phyloP scores from a whole-genome alignment of 2,329 filamentous ascomycete species.

The Gnomoniopsis smithogilvyi region DNA sequence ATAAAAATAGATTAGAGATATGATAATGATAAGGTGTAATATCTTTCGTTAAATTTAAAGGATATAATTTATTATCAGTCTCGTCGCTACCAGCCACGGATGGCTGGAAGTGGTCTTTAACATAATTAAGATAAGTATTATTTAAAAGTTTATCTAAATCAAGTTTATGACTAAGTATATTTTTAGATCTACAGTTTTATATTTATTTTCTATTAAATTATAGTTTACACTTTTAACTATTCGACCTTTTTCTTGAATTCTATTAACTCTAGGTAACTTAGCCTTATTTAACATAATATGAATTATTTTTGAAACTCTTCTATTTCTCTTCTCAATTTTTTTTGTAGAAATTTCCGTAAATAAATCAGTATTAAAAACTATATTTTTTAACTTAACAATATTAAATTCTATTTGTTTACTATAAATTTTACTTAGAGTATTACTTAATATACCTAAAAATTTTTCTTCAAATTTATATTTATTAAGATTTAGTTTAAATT shows the following conservation, averaged over 20 bases:
- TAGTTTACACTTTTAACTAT: conserved; percentile 22
- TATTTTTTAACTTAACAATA: conserved; percentile 28
- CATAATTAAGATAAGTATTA: conserved; percentile 17
- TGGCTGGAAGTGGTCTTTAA: conserved; percentile 1
- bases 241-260: conserved; percentile 25
- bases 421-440: conserved; percentile 17
- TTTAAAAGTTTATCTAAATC: conserved; percentile 23
- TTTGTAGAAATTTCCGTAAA: conserved; percentile 21
- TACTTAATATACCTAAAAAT: conserved; percentile 17
- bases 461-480: conserved; percentile 19
- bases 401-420: conserved; percentile 29
- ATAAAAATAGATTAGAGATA: not conserved
- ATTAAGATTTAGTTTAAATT: conserved; percentile 20
- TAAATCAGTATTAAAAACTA: conserved; percentile 28
- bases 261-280: conserved; percentile 26
- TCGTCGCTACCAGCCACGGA: too few species aligned
- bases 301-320: conserved; percentile 26
- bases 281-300: conserved; percentile 27
- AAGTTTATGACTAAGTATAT: conserved; percentile 19
- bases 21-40: not conserved
- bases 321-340: conserved; percentile 29
- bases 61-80: not conserved
- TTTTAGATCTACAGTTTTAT: conserved; percentile 24
- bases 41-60: not conserved
- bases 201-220: conserved; percentile 24